Percentiles rank a stretch among this genome's conserved stretches.
phyloP scores from a whole-genome alignment of 305 asterid species.

The Fraxinus xanthoxyloides region DNA sequence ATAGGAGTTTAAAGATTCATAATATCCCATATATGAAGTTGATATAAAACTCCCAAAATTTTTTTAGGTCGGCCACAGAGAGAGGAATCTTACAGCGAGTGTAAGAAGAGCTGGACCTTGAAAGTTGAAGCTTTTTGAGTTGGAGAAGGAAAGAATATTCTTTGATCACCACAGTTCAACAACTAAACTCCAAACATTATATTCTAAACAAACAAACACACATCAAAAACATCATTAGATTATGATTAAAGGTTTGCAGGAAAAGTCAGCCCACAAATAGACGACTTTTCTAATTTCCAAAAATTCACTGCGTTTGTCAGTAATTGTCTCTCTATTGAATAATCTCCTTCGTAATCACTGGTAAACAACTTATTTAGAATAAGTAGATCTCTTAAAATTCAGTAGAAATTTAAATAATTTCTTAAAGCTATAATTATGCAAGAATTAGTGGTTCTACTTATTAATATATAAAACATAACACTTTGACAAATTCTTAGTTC shows the following conservation, averaged over 20 bases:
- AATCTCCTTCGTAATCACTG: not conserved
- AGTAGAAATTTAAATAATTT: not conserved
- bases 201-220: slow-evolving; percentile 50
- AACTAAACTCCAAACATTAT: slow-evolving; percentile 70
- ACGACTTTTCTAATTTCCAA: slow-evolving; percentile 68
- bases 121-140: slow-evolving; percentile 56
- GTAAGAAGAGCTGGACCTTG: slow-evolving; percentile 47
- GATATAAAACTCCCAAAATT: too few species aligned
- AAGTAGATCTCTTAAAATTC: not conserved
- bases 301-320: slow-evolving; percentile 78
- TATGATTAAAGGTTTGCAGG: slow-evolving; percentile 61
- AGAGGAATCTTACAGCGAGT: slow-evolving; percentile 1
- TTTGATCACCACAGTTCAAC: slow-evolving; percentile 56
- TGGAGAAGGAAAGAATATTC: slow-evolving; percentile 69
- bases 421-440: not conserved
- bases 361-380: not conserved
- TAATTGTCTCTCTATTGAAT: slow-evolving; percentile 23
- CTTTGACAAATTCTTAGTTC: not conserved
- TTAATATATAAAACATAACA: not conserved
- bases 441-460: not conserved
- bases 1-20: too few species aligned
- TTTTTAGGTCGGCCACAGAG: too few species aligned
- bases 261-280: slow-evolving; percentile 85
- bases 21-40: too few species aligned
- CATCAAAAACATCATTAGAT: slow-evolving; percentile 69